Base-by-base conservation (phyloP, 2,329 filamentous ascomycete species). In the Cladophialophora carrionii region DNA sequence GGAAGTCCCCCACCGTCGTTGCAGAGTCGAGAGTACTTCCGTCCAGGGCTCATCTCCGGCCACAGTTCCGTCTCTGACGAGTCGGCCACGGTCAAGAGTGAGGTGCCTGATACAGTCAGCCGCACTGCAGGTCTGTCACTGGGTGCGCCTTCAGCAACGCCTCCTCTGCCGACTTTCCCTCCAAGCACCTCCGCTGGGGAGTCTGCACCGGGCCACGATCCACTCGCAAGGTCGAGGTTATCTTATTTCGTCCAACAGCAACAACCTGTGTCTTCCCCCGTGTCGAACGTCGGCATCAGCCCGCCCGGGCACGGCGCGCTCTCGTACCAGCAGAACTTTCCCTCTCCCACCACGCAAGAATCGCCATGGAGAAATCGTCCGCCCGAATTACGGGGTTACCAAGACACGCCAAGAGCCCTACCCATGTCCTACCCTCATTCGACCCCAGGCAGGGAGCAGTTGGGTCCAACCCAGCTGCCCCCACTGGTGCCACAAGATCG, bases 11-110 rank as follows among this genome's bases (percentile, higher is more conserved):
- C 68, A 4, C 34, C 51, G 3, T 20, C 59, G 26, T 58, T 59
- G 32, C 65, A 62, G 8, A 53, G 57, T 58, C 63, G 65, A 37
- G 68, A 70, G 12, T 63, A 62, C 48, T 63, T 63, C 22, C 68
- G 68, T 20, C 58, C 65, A 20, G 63, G 68, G 4, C 37, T 68
- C 20, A 43, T 66, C 26, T 72, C 70, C 17, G 61, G 55, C 17
- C 68, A 72, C 20, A 72, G 70, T 51, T 71, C 69, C 9, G 51
- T 69, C 48, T 71, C 69, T 4, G 70, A 72, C 49, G 70, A 71
- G 29, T 70, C 67, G 10, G 55, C 66, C n/a, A 59, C 64, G 20
- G 57, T 66, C 20, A 63, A 68, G 17, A 65, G 64, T 57, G 70
- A 72, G 20, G 53, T 66, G 2, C 57, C 62, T 20, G 70, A 72